These are phyloP conservation scores for Heritiera fomes DNA, from an alignment of 345 rosid genomes.

Conservation along the genomic window DNA sequence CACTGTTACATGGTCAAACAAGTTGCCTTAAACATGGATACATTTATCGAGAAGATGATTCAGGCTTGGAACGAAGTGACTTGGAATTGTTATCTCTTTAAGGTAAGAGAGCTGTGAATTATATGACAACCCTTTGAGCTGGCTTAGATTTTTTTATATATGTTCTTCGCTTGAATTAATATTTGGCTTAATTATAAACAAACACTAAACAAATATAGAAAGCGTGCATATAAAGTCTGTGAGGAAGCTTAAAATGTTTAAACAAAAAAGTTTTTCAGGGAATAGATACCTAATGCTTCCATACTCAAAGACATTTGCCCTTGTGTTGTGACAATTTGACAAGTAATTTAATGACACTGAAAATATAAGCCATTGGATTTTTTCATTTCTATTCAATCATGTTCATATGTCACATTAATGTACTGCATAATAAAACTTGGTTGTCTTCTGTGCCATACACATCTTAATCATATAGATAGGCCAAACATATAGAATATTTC, in stretches of 20 bases:
- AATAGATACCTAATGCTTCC: conserved; percentile 2
- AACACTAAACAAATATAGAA: not conserved
- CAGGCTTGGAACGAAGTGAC: not conserved
- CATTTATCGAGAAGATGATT: not conserved
- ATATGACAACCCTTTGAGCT: not conserved
- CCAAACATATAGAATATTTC: not conserved
- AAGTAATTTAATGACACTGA: not conserved
- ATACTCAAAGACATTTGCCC: not conserved
- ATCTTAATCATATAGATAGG: not conserved
- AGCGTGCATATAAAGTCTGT: not conserved
- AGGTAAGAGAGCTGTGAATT: not conserved
- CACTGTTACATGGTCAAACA: not conserved
- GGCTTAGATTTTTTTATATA: not conserved
- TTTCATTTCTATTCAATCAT: conserved; percentile 6
- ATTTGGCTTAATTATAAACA: not conserved
- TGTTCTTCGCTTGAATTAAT: conserved; percentile 1
- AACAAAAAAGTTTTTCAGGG: not conserved
- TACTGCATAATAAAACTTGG: not conserved
- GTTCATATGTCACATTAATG: not conserved
- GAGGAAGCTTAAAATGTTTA: not conserved
- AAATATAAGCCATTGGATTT: not conserved
- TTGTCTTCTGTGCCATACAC: not conserved
- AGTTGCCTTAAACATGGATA: not conserved
- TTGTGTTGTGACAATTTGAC: not conserved
- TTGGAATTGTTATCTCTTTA: not conserved